Base-by-base conservation (phyloP, 2,329 filamentous ascomycete species). In the Cryphonectria carpinicola region DNA sequence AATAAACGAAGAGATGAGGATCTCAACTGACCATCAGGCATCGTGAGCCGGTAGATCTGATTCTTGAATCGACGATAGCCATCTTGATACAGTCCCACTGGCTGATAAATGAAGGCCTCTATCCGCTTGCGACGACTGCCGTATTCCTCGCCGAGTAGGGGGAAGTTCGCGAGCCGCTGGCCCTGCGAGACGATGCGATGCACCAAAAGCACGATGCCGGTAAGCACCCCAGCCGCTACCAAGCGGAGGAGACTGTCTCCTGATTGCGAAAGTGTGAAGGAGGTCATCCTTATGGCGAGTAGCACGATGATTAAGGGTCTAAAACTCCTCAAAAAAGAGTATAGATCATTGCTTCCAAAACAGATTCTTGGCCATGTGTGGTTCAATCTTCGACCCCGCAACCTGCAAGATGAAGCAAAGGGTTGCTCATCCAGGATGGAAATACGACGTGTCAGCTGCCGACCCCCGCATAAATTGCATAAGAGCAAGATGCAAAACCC, bases 51-150 rank as follows among this genome's bases (percentile, higher is more conserved):
- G 60, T 70, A 72, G 4, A 71, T 63, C 10, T 67, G 43, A 49
- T 71, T 52, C 35, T 67, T 72, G 46, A 72, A 72, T 4, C 41
- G 65, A 4, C 62, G 62, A 11, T 72, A 72, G 4, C 69, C 71
- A 28, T 65, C 66, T 14, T 65, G 58, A 25, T 72, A 72, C 28
- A 72, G 8, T 35, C 66, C 60, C 1, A 61, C 52, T 2, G 71
- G 65, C 13, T 67, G 41, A 4, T 64, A 39, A 1, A 69, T 19
- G 56, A 69, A 66, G 17, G 63, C 63, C n/a, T 72, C 60, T 7
- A 56, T 58, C 1, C 70, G 54, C 52, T 72, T 70, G 39, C 64
- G 67, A 10, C 64, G 54, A 37, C 56, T 67, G 3, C 67, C 70
- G n/a, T 72, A 70, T 32, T 70, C 60, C 13, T 66, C 49, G 14